Evolutionary conservation across 331 rosid genomes (phyloP).

Genomic region (Acacia concinna): DNA sequence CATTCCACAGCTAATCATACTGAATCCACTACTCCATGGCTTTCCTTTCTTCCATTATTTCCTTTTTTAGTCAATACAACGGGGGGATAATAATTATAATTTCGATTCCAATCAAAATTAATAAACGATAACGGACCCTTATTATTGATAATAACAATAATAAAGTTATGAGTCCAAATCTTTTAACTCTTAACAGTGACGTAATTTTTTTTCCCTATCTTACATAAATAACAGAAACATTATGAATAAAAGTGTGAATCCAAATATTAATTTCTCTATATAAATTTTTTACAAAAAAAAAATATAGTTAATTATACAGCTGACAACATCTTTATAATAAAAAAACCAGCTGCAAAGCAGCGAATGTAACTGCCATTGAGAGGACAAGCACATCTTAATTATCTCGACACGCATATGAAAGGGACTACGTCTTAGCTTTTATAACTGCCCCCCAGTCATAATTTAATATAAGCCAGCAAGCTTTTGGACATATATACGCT

Average conservation of each 20-base stretch:
- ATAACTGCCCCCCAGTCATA: background rate
- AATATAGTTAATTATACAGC: background rate
- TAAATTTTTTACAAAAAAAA: background rate
- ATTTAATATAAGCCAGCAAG: background rate
- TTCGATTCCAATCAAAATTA: background rate
- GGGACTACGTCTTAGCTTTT: slow-evolving; percentile 31
- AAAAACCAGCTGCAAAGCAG: slow-evolving; percentile 20
- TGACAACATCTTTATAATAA: slow-evolving; percentile 21
- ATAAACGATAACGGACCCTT: background rate
- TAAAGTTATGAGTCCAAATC: background rate
- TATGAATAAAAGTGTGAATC: background rate
- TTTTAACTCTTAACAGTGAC: background rate
- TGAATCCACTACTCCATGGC: background rate
- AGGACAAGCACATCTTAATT: slow-evolving; percentile 1
- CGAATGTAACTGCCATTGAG: background rate
- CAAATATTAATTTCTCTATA: background rate
- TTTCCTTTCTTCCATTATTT: background rate
- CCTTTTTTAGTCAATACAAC: background rate
- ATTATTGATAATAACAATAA: no score
- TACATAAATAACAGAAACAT: background rate
- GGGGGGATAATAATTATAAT: background rate
- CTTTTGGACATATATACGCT: no score
- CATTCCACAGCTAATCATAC: slow-evolving; percentile 50
- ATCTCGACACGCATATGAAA: slow-evolving; percentile 41
- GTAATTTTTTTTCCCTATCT: background rate